Percentiles rank a stretch among this genome's conserved stretches.
These are phyloP conservation scores for Penicillium sp. DNA, from an alignment of 2,329 filamentous ascomycete genomes.

Conservation along the genomic window DNA sequence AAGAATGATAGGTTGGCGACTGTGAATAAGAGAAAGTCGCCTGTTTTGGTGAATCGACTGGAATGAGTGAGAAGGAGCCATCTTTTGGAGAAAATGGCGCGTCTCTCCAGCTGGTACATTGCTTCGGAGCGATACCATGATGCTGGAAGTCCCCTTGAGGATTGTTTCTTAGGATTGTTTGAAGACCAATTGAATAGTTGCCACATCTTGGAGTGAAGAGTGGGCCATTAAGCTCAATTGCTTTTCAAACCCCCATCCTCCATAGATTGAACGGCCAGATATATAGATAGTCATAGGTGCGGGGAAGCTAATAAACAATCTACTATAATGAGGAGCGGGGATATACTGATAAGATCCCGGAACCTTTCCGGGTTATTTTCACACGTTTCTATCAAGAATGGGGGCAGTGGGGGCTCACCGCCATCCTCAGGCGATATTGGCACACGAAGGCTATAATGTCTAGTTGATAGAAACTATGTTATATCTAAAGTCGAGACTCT, in stretches of 20 bases:
- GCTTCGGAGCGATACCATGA: conserved; percentile 29
- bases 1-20: conserved; percentile 17
- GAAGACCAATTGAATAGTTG: conserved; percentile 2
- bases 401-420: conserved; percentile 2
- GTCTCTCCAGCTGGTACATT: conserved; percentile 27
- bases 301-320: background rate
- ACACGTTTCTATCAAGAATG: conserved; percentile 6
- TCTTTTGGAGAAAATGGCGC: conserved; percentile 27
- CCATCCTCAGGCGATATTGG: background rate
- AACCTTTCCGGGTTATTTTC: background rate
- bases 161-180: background rate
- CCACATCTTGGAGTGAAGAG: conserved; percentile 13
- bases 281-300: background rate
- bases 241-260: background rate
- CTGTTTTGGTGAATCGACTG: conserved; percentile 21
- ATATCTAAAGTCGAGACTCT: conserved; percentile 16
- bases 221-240: background rate
- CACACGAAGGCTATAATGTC: background rate
- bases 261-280: background rate
- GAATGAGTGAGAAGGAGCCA: conserved; percentile 26
- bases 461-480: background rate
- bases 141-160: conserved; percentile 19
- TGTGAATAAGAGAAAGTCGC: conserved; percentile 21
- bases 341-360: background rate
- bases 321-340: conserved; percentile 1